Conservation (phyloP, 305 asterid species). For the Solanum hybrid region DNA sequence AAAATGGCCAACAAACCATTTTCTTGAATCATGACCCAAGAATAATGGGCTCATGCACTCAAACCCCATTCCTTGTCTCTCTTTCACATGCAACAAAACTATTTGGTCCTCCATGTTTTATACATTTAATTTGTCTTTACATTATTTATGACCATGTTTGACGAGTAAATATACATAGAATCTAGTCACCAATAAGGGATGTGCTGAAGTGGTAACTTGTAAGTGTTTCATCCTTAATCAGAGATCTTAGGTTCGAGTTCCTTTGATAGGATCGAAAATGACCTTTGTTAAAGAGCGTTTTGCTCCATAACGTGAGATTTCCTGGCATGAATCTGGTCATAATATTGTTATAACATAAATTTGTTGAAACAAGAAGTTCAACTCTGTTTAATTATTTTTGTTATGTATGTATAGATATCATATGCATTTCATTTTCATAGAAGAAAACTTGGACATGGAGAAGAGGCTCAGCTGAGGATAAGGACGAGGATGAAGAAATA, state of each 20-base stretch:
- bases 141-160: neutral
- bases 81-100: constrained; percentile 19
- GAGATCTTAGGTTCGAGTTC: rapidly evolving
- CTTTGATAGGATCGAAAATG: too few species aligned
- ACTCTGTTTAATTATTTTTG: neutral
- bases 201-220: neutral
- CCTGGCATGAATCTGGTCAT: too few species aligned
- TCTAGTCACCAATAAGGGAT: neutral
- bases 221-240: too few species aligned
- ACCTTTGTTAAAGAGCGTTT: neutral
- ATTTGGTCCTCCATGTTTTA: neutral
- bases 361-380: neutral
- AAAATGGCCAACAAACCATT: constrained; percentile 36
- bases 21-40: constrained; percentile 16
- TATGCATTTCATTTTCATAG: neutral
- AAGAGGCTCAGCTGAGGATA: neutral
- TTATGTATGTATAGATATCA: neutral
- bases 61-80: constrained; percentile 21
- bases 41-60: constrained; percentile 22
- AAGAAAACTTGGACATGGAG: neutral
- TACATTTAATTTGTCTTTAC: neutral
- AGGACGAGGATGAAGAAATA: neutral
- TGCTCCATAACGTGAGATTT: neutral
- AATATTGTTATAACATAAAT: neutral
- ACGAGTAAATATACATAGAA: neutral